Evolutionary conservation across 129 eudicot genomes (phyloP).

Genomic region (Flaveria brownii): DNA sequence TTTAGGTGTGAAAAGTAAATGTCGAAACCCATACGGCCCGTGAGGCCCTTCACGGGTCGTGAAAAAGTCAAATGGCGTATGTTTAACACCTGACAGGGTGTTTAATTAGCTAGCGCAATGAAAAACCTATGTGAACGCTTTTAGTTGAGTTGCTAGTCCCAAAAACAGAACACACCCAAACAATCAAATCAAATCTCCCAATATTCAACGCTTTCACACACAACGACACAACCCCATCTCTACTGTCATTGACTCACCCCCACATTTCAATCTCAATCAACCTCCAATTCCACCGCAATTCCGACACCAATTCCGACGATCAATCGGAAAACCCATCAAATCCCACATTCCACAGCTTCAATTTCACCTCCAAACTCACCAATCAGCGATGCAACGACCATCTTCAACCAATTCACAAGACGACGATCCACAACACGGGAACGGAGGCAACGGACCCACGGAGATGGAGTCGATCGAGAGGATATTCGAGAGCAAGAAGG

Average conservation of each 20-base stretch:
- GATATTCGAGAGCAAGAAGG: slow-evolving; percentile 45
- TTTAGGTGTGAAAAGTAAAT: too few relatives aligned
- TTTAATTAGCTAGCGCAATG: too few relatives aligned
- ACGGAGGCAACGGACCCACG: not conserved
- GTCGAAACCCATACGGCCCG: too few relatives aligned
- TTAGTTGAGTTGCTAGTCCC: not conserved
- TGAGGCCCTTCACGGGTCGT: too few relatives aligned
- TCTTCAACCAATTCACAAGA: not conserved
- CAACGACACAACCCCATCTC: not conserved
- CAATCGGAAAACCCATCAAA: not conserved
- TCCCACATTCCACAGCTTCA: not conserved
- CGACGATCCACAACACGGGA: not conserved
- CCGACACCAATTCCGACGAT: not conserved
- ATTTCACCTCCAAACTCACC: not conserved
- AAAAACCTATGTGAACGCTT: too few relatives aligned
- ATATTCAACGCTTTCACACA: not conserved
- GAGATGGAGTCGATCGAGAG: slow-evolving; percentile 41
- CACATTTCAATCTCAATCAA: not conserved
- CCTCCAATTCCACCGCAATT: not conserved
- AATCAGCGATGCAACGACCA: slow-evolving; percentile 21
- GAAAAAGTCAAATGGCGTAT: too few relatives aligned
- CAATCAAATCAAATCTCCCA: not conserved
- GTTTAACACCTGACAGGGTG: too few relatives aligned
- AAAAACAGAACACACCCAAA: not conserved
- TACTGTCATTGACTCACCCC: not conserved